Evolutionary conservation across 306 rosid genomes (phyloP).

Genomic region (Purshia tridentata): DNA sequence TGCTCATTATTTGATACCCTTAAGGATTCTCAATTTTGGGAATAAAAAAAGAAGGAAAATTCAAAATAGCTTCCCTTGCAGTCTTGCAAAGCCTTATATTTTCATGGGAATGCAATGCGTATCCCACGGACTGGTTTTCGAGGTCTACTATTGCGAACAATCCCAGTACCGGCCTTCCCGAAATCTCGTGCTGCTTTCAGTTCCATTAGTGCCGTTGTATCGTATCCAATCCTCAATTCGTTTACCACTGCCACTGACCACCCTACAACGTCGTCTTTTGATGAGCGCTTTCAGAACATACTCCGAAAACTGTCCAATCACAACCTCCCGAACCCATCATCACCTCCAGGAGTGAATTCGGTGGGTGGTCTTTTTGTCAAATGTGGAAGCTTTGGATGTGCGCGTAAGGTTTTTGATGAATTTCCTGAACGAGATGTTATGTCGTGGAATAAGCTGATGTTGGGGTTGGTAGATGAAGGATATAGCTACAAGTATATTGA

Average conservation of each 20-base stretch:
- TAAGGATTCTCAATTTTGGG: too few relatives aligned
- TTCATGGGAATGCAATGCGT: too few relatives aligned
- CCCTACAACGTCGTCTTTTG: neutral
- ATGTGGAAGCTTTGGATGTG: constrained; percentile 16
- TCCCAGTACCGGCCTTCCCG: neutral
- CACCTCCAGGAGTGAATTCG: neutral
- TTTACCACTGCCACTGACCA: neutral
- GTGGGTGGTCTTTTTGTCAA: constrained; percentile 25
- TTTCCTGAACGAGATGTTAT: constrained; percentile 30
- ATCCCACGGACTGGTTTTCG: neutral
- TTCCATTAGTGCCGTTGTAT: neutral
- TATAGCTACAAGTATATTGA: neutral
- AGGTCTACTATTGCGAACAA: neutral
- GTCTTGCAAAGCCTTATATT: too few relatives aligned
- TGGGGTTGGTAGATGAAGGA: constrained; percentile 3
- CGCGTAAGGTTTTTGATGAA: constrained; percentile 27
- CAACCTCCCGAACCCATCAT: too few relatives aligned
- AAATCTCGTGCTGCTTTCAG: neutral
- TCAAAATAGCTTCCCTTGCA: too few relatives aligned
- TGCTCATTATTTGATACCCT: too few relatives aligned
- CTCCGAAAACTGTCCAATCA: neutral
- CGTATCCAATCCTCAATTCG: neutral
- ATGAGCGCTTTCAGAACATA: neutral
- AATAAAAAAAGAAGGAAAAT: too few relatives aligned
- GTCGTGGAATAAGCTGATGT: too few relatives aligned